phyloP scores from a whole-genome alignment of 257 asterid species.

The Solanum lycopersicoides region DNA sequence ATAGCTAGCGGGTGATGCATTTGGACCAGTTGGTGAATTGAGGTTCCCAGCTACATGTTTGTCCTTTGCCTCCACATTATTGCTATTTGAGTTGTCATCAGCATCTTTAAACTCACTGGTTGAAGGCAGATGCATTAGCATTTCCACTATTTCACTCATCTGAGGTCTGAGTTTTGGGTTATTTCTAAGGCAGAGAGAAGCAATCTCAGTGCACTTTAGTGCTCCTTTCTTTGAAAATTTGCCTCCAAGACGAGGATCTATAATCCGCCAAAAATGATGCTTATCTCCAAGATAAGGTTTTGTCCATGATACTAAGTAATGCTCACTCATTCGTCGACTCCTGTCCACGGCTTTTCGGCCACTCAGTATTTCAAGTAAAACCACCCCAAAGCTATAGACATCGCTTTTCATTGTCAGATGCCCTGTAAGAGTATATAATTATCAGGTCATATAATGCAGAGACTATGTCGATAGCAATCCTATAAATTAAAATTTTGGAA shows the following conservation, averaged over 20 bases:
- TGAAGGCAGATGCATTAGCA: constrained; percentile 45
- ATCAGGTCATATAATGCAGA: background rate
- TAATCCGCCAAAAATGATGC: constrained; percentile 39
- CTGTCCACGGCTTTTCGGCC: constrained; percentile 76
- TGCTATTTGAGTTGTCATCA: constrained; percentile 9
- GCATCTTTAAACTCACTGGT: constrained; percentile 41
- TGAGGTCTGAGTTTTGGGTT: constrained; percentile 58
- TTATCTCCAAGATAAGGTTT: constrained; percentile 49
- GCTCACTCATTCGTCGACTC: constrained; percentile 47
- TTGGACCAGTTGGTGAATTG: constrained; percentile 26
- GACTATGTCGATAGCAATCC: background rate
- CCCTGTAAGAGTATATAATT: constrained; percentile 24
- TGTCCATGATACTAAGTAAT: constrained; percentile 71
- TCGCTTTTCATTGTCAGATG: constrained; percentile 78
- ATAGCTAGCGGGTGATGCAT: constrained; percentile 29
- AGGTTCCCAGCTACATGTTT: constrained; percentile 38
- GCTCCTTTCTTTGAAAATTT: constrained; percentile 64
- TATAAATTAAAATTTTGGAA: background rate
- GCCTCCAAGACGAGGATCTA: constrained; percentile 70
- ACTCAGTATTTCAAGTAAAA: constrained; percentile 53
- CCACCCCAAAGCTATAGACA: constrained; percentile 82
- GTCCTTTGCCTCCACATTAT: constrained; percentile 20
- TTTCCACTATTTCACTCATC: constrained; percentile 69
- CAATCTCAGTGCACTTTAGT: constrained; percentile 45
- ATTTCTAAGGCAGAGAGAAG: constrained; percentile 61